Evolutionary conservation across 1,284 basidiomycete species (phyloP).

Genomic region (Puccinia brachypodii): DNA sequence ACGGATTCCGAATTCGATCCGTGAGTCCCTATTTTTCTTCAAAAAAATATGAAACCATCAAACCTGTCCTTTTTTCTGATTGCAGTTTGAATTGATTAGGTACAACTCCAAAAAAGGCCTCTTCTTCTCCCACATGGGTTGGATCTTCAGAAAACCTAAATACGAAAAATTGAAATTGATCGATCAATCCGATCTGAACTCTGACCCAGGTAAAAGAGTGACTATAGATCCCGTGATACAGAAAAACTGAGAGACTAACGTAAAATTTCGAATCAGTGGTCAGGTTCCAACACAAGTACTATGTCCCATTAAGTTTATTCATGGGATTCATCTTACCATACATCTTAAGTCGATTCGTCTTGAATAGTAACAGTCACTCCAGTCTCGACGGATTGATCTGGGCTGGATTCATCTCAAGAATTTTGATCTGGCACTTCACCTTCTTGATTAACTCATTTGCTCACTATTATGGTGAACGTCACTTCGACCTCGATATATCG

Average conservation of each 20-base stretch:
- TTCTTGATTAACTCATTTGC: conserved; percentile 78
- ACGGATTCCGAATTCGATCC: conserved; percentile 50
- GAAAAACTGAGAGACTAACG: not conserved
- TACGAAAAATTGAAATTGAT: conserved; percentile 68
- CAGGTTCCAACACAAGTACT: conserved; percentile 70
- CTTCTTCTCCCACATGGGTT: conserved; percentile 75
- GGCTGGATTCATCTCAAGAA: conserved; percentile 66
- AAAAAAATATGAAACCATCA: not conserved
- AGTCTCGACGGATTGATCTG: conserved; percentile 67
- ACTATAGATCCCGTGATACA: not conserved
- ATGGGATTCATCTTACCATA: conserved; percentile 62
- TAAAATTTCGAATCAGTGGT: conserved; percentile 63
- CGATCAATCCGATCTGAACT: conserved; percentile 70
- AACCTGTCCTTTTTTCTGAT: not conserved
- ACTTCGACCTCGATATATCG: conserved; percentile 74
- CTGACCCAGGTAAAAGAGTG: conserved; percentile 64
- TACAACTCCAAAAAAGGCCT: conserved; percentile 73
- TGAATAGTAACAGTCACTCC: conserved; percentile 64
- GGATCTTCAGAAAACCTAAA: conserved; percentile 75
- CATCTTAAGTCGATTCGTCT: conserved; percentile 64
- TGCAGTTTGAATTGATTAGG: not conserved
- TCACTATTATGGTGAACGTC: conserved; percentile 74
- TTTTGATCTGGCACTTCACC: conserved; percentile 72
- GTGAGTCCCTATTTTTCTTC: conserved; percentile 6
- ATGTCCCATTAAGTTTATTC: conserved; percentile 55